Conservation (phyloP, 1,139 yeast genomes). For the Sugiyamaella paludigena region DNA sequence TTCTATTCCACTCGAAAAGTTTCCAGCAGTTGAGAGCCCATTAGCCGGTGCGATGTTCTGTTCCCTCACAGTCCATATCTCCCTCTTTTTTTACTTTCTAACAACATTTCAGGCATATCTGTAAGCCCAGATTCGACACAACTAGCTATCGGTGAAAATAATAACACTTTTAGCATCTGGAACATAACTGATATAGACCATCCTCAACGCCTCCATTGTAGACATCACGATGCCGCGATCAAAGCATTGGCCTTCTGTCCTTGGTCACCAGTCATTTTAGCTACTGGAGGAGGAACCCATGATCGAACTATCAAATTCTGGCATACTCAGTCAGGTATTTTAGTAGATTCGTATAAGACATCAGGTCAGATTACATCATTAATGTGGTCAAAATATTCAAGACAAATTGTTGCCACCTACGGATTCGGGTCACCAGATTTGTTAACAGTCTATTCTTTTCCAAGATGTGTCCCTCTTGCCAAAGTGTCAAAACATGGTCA, state of each 20-base stretch:
- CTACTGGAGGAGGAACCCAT: conserved; percentile 91
- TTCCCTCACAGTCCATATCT: background rate
- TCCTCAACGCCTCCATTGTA: conserved; percentile 25
- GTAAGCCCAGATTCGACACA: conserved; percentile 29
- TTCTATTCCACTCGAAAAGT: too few species aligned
- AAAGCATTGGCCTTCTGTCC: conserved; percentile 76
- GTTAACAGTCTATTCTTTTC: conserved; percentile 62
- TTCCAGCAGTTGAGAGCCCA: too few species aligned
- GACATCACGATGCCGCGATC: conserved; percentile 42
- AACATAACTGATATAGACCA: conserved; percentile 21
- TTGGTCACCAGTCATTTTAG: conserved; percentile 57
- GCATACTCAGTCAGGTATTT: conserved; percentile 75
- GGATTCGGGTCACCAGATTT: conserved; percentile 53
- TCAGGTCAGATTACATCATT: conserved; percentile 76
- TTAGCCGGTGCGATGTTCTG: background rate
- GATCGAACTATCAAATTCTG: conserved; percentile 79
- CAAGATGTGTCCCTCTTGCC: conserved; percentile 50
- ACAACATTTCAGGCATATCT: conserved; percentile 40
- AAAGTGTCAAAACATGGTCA: conserved; percentile 54
- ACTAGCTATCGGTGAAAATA: conserved; percentile 38
- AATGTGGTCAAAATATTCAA: conserved; percentile 64
- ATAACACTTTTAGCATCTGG: conserved; percentile 36
- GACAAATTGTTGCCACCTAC: conserved; percentile 72
- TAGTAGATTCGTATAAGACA: conserved; percentile 54
- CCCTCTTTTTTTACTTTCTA: conserved; percentile 23